Percentiles rank a stretch among this genome's conserved stretches.
Conservation (phyloP, 352 stramenopile species). For the Achlya hypogyna region DNA sequence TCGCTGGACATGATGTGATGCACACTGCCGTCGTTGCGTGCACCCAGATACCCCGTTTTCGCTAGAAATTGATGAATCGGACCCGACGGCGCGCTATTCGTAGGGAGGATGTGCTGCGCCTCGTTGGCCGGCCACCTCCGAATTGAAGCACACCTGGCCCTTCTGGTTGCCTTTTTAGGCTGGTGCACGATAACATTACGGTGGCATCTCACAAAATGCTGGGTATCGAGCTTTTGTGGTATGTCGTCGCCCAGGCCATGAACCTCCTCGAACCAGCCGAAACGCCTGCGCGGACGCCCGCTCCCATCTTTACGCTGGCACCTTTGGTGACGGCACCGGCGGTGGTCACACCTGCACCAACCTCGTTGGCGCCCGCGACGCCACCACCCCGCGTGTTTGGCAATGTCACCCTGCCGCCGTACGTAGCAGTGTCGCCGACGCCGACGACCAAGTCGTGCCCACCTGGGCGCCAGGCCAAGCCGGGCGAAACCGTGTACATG, state of each 20-base stretch:
- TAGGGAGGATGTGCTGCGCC: too few species aligned
- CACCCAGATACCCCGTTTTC: too few species aligned
- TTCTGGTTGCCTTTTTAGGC: too few species aligned
- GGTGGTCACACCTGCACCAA: not conserved
- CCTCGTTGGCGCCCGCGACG: not conserved
- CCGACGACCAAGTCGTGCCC: conserved; percentile 5
- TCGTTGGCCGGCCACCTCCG: too few species aligned
- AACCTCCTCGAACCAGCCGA: not conserved
- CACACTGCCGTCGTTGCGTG: too few species aligned
- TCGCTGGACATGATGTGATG: too few species aligned
- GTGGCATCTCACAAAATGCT: not conserved
- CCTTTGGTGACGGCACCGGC: not conserved
- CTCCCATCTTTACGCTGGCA: not conserved
- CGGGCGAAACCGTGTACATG: conserved; percentile 11
- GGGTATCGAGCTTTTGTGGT: not conserved
- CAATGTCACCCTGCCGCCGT: not conserved
- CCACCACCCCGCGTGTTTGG: not conserved
- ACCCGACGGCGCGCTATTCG: too few species aligned
- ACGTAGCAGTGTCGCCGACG: not conserved
- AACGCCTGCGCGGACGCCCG: not conserved
- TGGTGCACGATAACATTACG: not conserved
- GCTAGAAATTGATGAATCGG: too few species aligned
- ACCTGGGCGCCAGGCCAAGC: conserved; percentile 1
- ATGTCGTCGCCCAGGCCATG: not conserved
- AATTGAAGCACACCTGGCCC: too few species aligned